Evolutionary conservation across 495 filamentous ascomycete species (phyloP), one percentile per base, ranked within the genome.

Genomic region (Hypoxylon crocopeplum): DNA sequence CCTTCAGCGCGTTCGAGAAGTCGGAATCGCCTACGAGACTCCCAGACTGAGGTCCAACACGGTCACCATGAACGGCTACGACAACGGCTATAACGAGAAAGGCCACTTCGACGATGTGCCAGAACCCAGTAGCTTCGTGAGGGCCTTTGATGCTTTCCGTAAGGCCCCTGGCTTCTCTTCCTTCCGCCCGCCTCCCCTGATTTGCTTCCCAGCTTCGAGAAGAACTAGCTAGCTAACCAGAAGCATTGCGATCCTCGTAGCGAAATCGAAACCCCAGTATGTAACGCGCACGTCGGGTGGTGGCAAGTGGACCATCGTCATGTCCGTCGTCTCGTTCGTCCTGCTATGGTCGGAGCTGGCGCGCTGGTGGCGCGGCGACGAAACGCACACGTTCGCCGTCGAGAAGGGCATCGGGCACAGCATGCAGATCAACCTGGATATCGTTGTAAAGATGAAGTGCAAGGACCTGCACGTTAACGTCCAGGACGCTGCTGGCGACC

Each of bases 61-160:
- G 7, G 44, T 47, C 57, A 74, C 52, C 63, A 84, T 83, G 81
- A 75, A 82, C 75, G 76, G 77, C 59, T 83, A 90, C 78, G 74
- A n/a, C n/a, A n/a, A 82, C 75, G 76, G 77, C 60, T 83, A 90
- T 77, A 77, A 86, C 59, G 78, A 87, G 54, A 84, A 87, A 69
- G 78, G 79, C 65, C 82, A 93, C 62, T 84, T 91, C 69, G 89
- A 92, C 67, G 87, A 87, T 73, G 89, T 86, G 59, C 85, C 87
- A 58, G 88, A 90, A 76, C 76, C 76, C 33, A 79, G 78, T 41
- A 75, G 80, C 65, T 82, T 87, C 47, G 81, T 97, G 66, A 83
- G 86, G 73, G 90, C 92, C 30, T 98, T 98, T 74, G 94, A 98
- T 83, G 93, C 93, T 62, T 98, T 98, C 74, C 94, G 93, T 97